Base-by-base conservation (phyloP, 768 basidiomycete genomes). In the Tulasnella sp. region DNA sequence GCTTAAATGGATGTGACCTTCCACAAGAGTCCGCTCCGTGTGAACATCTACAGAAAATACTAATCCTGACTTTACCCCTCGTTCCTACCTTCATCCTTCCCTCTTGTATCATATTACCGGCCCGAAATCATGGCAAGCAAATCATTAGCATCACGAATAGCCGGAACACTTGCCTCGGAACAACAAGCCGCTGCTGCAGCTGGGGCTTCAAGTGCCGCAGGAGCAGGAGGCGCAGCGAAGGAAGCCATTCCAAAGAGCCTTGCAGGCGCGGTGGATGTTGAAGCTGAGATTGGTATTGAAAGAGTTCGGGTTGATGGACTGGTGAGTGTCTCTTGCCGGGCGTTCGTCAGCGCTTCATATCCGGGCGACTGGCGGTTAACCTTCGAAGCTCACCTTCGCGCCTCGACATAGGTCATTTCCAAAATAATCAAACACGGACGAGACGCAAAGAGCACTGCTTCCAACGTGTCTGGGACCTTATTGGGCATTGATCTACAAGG, bases 401-500 rank as follows among this genome's bases (percentile, higher is more conserved):
- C 21, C 46, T 12, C 38, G 44, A 44, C 19, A 62, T 84, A 97
- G 96, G 95, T 95, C 76, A 92, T 97, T 79, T 90, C 94, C 77
- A 98, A 97, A 87, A 96, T 98, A 77, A 88, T 97, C 83, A 97
- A 98, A 86, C 97, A 98, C 84, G 90, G 94, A 62, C 90, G 92
- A 74, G 97, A 97, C 84, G 88, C 92, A 19, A 88, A 89, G 38
- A 90, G 92, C 12, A 86, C 91, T n/a, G 14, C n/a, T 18, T 34
- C 68, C 34, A 89, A 90, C 74, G 92, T 93, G 38, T 91, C 94
- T 84, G 97, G 97, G 80, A 88, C 97, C 79, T 86, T 98, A 75
- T 88, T 98, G 78, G 97, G 97, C 62, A 90, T 98, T 78, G 97
- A 98, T 87, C 87, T 98, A 46, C 95, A 97, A 85, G 96, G 96